Evolutionary conservation across 2,329 filamentous ascomycete genomes (phyloP).

Genomic region (Penicillium sp.): DNA sequence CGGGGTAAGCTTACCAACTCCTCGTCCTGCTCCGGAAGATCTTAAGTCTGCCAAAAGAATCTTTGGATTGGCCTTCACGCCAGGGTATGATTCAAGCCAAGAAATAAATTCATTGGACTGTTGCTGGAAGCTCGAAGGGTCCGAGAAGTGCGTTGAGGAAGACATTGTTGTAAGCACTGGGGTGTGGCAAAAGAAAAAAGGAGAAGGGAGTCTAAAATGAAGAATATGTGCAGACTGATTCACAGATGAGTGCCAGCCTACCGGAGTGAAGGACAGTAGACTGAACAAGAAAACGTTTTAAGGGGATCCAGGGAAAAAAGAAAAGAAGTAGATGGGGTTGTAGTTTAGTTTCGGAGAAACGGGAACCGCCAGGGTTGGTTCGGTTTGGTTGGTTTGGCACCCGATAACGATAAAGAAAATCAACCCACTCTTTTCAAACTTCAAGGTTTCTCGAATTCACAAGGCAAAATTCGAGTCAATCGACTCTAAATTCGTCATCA

Average conservation of each 20-base stretch:
- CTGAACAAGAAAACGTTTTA: background rate
- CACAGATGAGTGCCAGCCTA: background rate
- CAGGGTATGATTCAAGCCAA: constrained; percentile 55
- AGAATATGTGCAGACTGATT: background rate
- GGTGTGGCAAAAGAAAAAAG: constrained; percentile 8
- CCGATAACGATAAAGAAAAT: constrained; percentile 18
- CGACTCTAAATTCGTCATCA: constrained; percentile 28
- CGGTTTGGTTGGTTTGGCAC: background rate
- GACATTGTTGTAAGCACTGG: constrained; percentile 30
- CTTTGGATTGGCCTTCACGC: constrained; percentile 58
- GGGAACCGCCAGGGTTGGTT: constrained; percentile 13
- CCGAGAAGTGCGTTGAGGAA: constrained; percentile 34
- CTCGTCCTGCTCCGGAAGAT: constrained; percentile 57
- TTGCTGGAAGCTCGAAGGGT: constrained; percentile 42
- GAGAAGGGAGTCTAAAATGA: background rate
- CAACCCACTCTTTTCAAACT: background rate
- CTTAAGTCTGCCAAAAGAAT: constrained; percentile 60
- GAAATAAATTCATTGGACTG: constrained; percentile 54
- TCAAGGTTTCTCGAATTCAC: background rate
- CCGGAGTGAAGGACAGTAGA: background rate
- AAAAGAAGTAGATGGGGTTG: constrained; percentile 13
- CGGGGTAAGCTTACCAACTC: constrained; percentile 55
- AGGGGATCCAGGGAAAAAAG: constrained; percentile 5
- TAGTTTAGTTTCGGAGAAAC: constrained; percentile 19
- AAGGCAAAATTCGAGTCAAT: background rate